Base-by-base conservation (phyloP, 2,329 filamentous ascomycete species). In the Ramularia collo-cygni region DNA sequence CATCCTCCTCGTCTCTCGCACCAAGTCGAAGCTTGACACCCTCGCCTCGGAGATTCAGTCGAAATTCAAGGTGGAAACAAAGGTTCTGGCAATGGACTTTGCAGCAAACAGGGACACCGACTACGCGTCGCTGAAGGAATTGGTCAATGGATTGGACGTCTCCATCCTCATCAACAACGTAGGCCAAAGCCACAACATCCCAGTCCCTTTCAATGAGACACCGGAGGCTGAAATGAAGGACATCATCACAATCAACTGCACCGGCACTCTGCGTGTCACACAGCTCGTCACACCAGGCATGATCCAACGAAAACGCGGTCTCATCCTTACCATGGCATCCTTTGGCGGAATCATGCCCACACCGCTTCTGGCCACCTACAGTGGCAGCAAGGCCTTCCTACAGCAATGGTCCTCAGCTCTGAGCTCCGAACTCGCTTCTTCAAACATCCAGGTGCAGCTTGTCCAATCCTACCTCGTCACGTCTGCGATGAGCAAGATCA, bases 281-380 rank as follows among this genome's bases (percentile, higher is more conserved):
- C 81, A 90, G 61, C 72, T 90, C 35, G 73, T 98, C 29, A 82
- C 84, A 0, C 89, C 92, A 0, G 79, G 84, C 44, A 88, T 98
- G 79, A 76, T 85, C 44, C 73, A 82, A 61, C 83, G 89, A 57
- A 87, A 85, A 67, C 79, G 81, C 42, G 92, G 93, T 16, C 74
- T 98, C 26, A 87, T 98, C 57, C 72, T 98, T 40, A 98, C 90
- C 43, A 95, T 98, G 89, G 92, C 90, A 33, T 95, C 89, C 8
- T 94, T 96, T 61, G 92, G 84, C 47, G 93, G 92, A 52, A 83
- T 93, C 67, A 78, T 92, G 46, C 92, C 92, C 6, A 95, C 87
- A 1, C 89, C 93, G 4, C 80, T 92, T 39, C 76, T 98, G 31
- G 92, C 92, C 9, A 96, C 92, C 3, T 98, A 98, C 74, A 93